Percentiles rank a stretch among this genome's conserved stretches.
phyloP scores from a whole-genome alignment of 257 asterid species.

The Prunella vulgaris region DNA sequence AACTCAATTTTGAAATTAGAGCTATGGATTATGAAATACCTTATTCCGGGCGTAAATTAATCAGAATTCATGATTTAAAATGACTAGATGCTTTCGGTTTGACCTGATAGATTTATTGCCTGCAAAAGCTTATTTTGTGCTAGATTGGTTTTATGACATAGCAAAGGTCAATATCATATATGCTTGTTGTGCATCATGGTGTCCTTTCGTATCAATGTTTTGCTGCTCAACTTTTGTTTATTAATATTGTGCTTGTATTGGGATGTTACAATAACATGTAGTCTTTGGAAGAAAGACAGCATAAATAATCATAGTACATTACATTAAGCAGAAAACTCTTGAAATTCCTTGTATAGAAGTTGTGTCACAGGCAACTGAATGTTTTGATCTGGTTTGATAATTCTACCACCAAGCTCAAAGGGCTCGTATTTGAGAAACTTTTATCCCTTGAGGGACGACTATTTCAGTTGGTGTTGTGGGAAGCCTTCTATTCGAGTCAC shows the following conservation, averaged over 20 bases:
- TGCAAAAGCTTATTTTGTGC: not conserved
- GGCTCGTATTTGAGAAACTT: not conserved
- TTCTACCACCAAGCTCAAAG: too few relatives aligned
- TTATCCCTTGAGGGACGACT: not conserved
- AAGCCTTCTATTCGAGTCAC: not conserved
- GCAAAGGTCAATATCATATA: not conserved
- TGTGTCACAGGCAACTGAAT: not conserved
- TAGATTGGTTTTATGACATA: not conserved
- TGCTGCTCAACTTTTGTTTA: not conserved
- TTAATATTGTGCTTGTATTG: not conserved
- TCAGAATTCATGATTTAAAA: not conserved
- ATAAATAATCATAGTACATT: not conserved
- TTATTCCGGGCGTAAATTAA: not conserved
- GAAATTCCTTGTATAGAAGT: not conserved
- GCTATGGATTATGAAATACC: not conserved
- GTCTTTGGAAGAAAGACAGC: not conserved
- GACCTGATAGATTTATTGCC: not conserved
- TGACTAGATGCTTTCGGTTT: not conserved
- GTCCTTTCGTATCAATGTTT: not conserved
- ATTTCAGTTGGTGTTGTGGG: not conserved
- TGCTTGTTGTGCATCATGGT: not conserved
- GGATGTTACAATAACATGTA: not conserved
- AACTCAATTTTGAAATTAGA: too few relatives aligned
- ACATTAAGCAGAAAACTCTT: not conserved
- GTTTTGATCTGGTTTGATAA: not conserved